Evolutionary conservation across 305 asterid species (phyloP), one percentile per base, ranked within the genome.

Genomic region (Fraxinus ornus): DNA sequence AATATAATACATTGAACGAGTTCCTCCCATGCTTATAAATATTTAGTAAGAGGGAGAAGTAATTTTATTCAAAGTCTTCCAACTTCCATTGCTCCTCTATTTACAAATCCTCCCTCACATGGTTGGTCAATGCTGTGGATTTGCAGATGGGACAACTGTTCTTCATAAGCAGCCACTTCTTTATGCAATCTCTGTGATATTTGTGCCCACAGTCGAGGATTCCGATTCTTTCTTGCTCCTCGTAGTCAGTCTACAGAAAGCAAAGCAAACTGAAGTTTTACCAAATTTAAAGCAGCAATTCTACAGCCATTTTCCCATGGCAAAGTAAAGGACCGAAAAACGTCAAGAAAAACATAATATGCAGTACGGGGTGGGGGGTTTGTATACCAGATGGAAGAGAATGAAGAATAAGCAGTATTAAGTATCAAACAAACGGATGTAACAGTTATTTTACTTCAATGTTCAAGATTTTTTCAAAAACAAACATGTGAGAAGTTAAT

Each of bases 71-170:
- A 30, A 47, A 44, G 52, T 39, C 1, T 52, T 35, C 78, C 60
- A 76, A 75, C 66, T 26, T 24, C 82, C 37, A 37, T 28, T 66
- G 33, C 9, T 78, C 76, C 75, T 80, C 77, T 76, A 35, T 78
- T 88, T 85, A 89, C 78, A 55, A 75, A 62, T 81, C 85, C 85
- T 83, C 84, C 35, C 30, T 79, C 84, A 76, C 79, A 19, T 76
- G 57, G n/a, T 44, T 44, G 75, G 73, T 76, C 90, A 93, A 68
- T 62, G 90, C 98, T 24, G 87, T 35, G 49, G 91, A 86, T 87
- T 91, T 91, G 91, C 97, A 94, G 5, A 94, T 83, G 3, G 96
- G 95, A 21, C 97, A 94, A 21, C 81, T 75, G 75, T 94, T 93
- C 88, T 90, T 93, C 87, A 87, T 30, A n/a, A 84, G n/a, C 83